Evolutionary conservation across 192 early-diverging fungal species (phyloP), one percentile per base, ranked within the genome.

Genomic region (Dissophora ornata): DNA sequence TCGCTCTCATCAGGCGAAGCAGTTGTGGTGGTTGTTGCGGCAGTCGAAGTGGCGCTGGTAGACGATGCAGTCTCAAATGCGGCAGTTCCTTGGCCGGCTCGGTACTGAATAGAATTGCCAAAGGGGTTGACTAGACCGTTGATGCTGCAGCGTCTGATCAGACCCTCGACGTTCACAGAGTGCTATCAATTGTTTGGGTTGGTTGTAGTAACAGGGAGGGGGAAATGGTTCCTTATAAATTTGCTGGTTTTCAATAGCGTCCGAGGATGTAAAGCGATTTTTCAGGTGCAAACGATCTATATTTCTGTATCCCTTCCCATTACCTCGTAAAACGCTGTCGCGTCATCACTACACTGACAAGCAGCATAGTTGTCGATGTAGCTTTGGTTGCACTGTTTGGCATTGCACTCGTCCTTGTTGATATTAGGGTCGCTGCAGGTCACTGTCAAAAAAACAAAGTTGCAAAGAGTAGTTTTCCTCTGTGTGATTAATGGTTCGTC

Each of bases 331-430:
- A 67, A 67, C 1, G 30, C 11, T 41, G 53, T 59, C 0, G 47
- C n/a, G 48, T 44, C 59, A 11, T 48, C 47, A 52, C 56, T 46
- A 40, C 66, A 69, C 28, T 59, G 45, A 22, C 66, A 69, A 12
- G 66, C 66, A 40, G 66, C 32, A 54, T 69, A 69, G 38, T 69
- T 59, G 40, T 69, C 38, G 5, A 69, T 52, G 30, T 69, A 69
- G 9, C 26, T 15, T 48, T 69, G 66, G 56, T 19, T 69, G 56
- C 66, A 69, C 49, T 69, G 66, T 28, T 52, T 69, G 6, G 36
- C 66, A 44, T 69, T 69, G 56, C 66, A 69, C n/a, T 24, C 25
- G 16, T 19, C 13, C n/a, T 50, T 34, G 34, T 52, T 59, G 2
- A 52, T 26, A 6, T 44, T 50, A 9, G 66, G 66, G 36, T 69